Evolutionary conservation across 768 basidiomycete genomes (phyloP), one percentile per base, ranked within the genome.

Genomic region (Boletellus emodensis): DNA sequence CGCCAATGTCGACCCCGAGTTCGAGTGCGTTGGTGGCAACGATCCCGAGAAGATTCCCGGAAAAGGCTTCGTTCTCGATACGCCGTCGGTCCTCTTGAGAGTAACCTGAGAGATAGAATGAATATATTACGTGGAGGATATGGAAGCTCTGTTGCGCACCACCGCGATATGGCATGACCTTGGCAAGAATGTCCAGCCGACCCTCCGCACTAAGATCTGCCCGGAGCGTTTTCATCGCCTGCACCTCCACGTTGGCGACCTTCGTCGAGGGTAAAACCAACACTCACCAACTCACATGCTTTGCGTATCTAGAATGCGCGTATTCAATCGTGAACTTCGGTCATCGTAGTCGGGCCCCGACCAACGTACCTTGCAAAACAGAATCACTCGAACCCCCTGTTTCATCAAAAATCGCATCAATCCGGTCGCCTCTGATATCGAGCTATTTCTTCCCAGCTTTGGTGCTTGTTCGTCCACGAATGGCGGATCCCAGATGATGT

Each of bases 1-100:
- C 80, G 14, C 90, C 91, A 33, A 94, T 93, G 59, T 94, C 90
- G n/a, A 93, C 85, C 13, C 91, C 91, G 7, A 94, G 80, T 66
- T 95, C 93, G 12, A 94, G 76, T 0, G 92, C 92, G 59, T 92
- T 94, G 0, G 92, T 95, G 0, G 91, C 88, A 32, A 95, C 77
- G 40, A 94, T 86, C 12, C 93, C 92, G 0, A 95, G 78, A 10
- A 94, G 73, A 54, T 81, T 76, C 3, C 91, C 90, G 1, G 84
- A 82, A 61, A 95, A 95, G 5, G 93, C 92, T 60, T 94, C 87
- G 40, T 80, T 74, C 65, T 95, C 92, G 44, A 94, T 94, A 53
- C 72, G 76, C 22, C 92, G 81, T 24, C 92, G 83, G 60, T 93
- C 92, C 84, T 85, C 76, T 50, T 78, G 81, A 28, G 84, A 85